These are phyloP conservation scores for Bryum argenteum DNA, from an alignment of 225 moss, liverwort and hornwort genomes.

Conservation along the genomic window DNA sequence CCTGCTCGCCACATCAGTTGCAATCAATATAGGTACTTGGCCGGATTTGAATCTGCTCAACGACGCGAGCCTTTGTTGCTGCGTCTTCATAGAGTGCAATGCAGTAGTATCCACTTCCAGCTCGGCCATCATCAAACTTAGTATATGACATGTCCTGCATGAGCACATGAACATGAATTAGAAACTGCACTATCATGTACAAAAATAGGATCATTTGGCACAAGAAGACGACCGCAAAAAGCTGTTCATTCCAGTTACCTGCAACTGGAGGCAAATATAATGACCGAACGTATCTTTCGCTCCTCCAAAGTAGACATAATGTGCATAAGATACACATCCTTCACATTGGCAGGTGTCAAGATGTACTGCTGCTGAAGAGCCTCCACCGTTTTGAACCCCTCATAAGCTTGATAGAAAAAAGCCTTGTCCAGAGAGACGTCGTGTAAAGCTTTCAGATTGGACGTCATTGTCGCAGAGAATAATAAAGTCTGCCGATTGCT, in stretches of 20 bases:
- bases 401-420: slow-evolving; percentile 75
- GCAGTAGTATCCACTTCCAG: slow-evolving; percentile 82
- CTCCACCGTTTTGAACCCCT: slow-evolving; percentile 84
- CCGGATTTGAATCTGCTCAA: slow-evolving; percentile 91
- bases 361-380: slow-evolving; percentile 83
- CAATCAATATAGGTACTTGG: slow-evolving; percentile 86
- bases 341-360: slow-evolving; percentile 80
- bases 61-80: slow-evolving; percentile 87
- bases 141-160: slow-evolving; percentile 85
- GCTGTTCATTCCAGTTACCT: slow-evolving; percentile 47
- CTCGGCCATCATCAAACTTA: slow-evolving; percentile 89
- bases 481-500: slow-evolving; percentile 80
- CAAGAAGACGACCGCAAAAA: slow-evolving; percentile 5
- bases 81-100: slow-evolving; percentile 94
- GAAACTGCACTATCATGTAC: neutral
- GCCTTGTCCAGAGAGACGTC: slow-evolving; percentile 74
- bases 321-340: slow-evolving; percentile 91
- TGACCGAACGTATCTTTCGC: slow-evolving; percentile 80
- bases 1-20: slow-evolving; percentile 99
- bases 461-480: slow-evolving; percentile 98
- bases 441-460: slow-evolving; percentile 78
- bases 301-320: slow-evolving; percentile 75
- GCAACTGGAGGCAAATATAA: slow-evolving; percentile 95
- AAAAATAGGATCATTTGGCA: neutral
- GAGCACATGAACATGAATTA: slow-evolving; percentile 14